phyloP scores from a whole-genome alignment of 495 filamentous ascomycete species.

The Penicillium salamii region DNA sequence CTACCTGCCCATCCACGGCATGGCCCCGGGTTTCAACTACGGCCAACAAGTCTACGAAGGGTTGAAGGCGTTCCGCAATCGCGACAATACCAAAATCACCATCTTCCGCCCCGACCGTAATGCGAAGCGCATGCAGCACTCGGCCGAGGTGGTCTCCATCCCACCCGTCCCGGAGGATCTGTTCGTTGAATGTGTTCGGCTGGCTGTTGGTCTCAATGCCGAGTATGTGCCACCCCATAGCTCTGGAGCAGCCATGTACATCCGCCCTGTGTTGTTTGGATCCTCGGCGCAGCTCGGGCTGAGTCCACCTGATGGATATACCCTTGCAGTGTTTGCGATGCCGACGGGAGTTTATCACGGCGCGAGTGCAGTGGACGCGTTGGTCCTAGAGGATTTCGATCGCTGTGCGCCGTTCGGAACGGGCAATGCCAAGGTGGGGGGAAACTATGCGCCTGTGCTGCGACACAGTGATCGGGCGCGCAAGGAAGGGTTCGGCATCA shows the following conservation, averaged over 20 bases:
- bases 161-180: conserved; percentile 69
- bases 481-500: conserved; percentile 75
- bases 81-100: conserved; percentile 55
- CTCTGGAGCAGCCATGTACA: conserved; percentile 84
- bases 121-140: conserved; percentile 75
- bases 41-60: conserved; percentile 93
- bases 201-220: conserved; percentile 81
- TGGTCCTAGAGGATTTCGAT: conserved; percentile 69
- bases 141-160: conserved; percentile 73
- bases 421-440: conserved; percentile 54
- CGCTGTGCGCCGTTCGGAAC: conserved; percentile 54
- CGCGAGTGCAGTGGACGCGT: conserved; percentile 70
- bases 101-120: conserved; percentile 82
- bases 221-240: conserved; percentile 82
- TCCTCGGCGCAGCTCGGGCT: conserved; percentile 76
- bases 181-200: conserved; percentile 69
- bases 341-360: conserved; percentile 91
- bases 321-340: conserved; percentile 77
- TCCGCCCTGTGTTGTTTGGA: conserved; percentile 84
- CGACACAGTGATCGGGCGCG: conserved; percentile 73
- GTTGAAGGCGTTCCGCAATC: conserved; percentile 81
- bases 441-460: conserved; percentile 69
- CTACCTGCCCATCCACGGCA: conserved; percentile 79
- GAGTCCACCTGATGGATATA: conserved; percentile 83
- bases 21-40: conserved; percentile 89